Conservation (phyloP, 2,329 filamentous ascomycete genomes). For the Penicillium sp. region DNA sequence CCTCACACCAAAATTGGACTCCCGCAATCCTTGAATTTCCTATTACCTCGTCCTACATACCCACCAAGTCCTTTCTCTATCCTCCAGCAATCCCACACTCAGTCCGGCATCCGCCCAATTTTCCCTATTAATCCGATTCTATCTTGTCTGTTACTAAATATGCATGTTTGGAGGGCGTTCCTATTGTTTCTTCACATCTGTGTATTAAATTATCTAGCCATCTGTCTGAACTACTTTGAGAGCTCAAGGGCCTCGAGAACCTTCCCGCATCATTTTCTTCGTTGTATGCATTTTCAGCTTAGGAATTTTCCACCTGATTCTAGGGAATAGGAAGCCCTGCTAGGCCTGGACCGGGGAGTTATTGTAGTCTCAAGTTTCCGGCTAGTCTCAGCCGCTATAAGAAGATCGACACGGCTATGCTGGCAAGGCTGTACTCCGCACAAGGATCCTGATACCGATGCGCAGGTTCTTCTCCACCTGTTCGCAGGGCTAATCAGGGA, state of each 20-base stretch:
- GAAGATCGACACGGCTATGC: not conserved
- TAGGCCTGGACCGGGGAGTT: not conserved
- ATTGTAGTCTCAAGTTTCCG: not conserved
- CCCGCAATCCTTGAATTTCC: conserved; percentile 1
- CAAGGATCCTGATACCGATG: not conserved
- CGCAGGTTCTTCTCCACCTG: not conserved
- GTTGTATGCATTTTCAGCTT: no score
- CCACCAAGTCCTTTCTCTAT: not conserved
- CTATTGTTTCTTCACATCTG: not conserved
- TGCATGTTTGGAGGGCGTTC: conserved; percentile 14
- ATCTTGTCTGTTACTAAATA: not conserved
- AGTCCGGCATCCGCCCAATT: not conserved
- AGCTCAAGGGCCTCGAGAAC: no score
- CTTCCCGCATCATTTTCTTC: no score
- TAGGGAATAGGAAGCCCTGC: no score
- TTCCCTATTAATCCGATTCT: not conserved
- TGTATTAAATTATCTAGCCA: conserved; percentile 1
- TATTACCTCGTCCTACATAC: not conserved
- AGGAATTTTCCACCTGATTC: no score
- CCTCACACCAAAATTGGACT: no score
- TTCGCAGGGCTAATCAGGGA: not conserved
- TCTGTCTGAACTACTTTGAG: no score
- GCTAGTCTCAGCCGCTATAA: not conserved
- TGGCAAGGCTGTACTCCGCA: not conserved
- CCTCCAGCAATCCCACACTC: not conserved